Evolutionary conservation across 345 rosid genomes (phyloP), one percentile per base, ranked within the genome.

Genomic region (Pugionium dolabratum): DNA sequence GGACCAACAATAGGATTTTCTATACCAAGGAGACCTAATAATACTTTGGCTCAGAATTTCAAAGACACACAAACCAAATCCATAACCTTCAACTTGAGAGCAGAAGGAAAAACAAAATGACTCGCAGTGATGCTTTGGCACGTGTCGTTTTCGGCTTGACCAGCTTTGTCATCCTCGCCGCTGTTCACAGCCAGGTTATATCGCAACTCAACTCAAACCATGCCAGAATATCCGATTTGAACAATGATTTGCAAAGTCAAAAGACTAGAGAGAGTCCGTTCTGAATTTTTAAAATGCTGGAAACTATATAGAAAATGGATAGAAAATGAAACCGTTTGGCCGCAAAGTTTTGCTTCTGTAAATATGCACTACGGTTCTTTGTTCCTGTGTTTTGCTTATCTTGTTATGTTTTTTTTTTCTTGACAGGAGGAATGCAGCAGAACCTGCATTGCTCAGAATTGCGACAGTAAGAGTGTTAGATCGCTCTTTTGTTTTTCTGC

Each of bases 351-450:
- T 18, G 18, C 18, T 18, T 18, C 18, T 18, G 18, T 18, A 18
- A 18, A 18, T 18, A 18, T 18, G 18, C 18, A 18, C 18, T 18
- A 18, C 18, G 18, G 39, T 28, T 30, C 33, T 11, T 2, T 58
- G 8, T 30, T 58, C 51, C 36, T 58, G 28, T 4, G 18, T 64
- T 64, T 7, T 65, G 18, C 37, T 36, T 50, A 33, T 39, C 9
- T 48, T 53, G 36, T 44, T 29, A 36, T 18, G 18, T 18, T 18
- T 18, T 7, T 9, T 58, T 1, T 54, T 28, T 50, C 54, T 66
- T 72, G 7, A 54, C 79, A 89, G 98, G 80, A 76, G 54, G 75
- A 63, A 74, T 87, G 96, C 64, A 89, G 92, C 83, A 77, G 78
- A 62, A 85, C 82, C 10, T 91, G 98, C 72, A 73, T 83, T 47